Percentiles rank a stretch among this genome's conserved stretches.
Evolutionary conservation across 2,329 filamentous ascomycete species (phyloP).

Genomic region (Fusarium sp.): DNA sequence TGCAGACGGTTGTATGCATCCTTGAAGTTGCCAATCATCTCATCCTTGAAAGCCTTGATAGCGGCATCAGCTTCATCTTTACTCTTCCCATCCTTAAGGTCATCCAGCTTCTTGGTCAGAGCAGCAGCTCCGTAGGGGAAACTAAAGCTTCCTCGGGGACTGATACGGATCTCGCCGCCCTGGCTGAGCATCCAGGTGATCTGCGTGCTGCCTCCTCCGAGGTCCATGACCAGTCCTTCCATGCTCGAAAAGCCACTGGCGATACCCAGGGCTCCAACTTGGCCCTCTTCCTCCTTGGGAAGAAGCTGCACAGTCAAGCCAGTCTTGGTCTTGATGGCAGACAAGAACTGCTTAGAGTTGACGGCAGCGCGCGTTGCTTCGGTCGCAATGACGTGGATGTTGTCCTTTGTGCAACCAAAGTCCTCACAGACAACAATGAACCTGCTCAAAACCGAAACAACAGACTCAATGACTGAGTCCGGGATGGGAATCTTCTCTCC

Average conservation of each 20-base stretch:
- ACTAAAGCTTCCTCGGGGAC: slow-evolving; percentile 69
- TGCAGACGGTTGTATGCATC: slow-evolving; percentile 64
- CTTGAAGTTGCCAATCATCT: slow-evolving; percentile 65
- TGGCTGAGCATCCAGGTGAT: slow-evolving; percentile 73
- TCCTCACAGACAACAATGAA: slow-evolving; percentile 47
- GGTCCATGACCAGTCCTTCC: slow-evolving; percentile 77
- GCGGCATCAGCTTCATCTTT: slow-evolving; percentile 56
- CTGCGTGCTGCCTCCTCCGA: slow-evolving; percentile 77
- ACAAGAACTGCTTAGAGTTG: slow-evolving; percentile 46
- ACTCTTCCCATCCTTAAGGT: slow-evolving; percentile 53
- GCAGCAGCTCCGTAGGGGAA: slow-evolving; percentile 79
- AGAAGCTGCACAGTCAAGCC: slow-evolving; percentile 72
- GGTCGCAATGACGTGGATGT: slow-evolving; percentile 49
- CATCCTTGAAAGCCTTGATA: slow-evolving; percentile 57
- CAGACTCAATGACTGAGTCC: slow-evolving; percentile 41
- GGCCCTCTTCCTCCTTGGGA: slow-evolving; percentile 74
- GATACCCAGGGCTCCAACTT: slow-evolving; percentile 74
- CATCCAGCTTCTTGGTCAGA: slow-evolving; percentile 65
- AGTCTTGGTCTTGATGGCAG: slow-evolving; percentile 63
- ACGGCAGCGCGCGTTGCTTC: slow-evolving; percentile 48
- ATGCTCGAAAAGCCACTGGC: slow-evolving; percentile 72
- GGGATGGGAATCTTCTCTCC: slow-evolving; percentile 49
- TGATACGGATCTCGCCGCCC: slow-evolving; percentile 62
- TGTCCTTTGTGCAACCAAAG: slow-evolving; percentile 39
- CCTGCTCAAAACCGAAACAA: slow-evolving; percentile 44